phyloP scores from a whole-genome alignment of 805 yeast species.

The Barnettozyma sp. region DNA sequence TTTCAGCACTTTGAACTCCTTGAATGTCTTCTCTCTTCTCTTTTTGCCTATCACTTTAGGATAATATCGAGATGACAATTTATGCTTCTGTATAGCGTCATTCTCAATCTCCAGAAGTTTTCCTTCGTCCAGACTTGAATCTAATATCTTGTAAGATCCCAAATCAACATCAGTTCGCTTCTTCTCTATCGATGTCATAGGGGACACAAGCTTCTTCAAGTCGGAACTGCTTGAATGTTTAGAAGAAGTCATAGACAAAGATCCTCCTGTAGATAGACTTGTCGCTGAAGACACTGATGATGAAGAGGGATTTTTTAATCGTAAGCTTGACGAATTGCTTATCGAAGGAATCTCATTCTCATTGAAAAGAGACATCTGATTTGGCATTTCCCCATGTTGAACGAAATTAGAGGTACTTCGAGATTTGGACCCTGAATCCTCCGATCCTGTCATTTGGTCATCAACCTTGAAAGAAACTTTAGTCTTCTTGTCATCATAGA shows the following conservation, averaged over 20 bases:
- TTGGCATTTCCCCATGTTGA: constrained; percentile 31
- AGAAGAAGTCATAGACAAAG: constrained; percentile 6
- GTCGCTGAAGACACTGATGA: constrained; percentile 14
- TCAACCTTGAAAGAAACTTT: constrained; percentile 16
- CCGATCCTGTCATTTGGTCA: neutral
- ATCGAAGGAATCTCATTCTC: constrained; percentile 30
- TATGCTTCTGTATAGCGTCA: constrained; percentile 33
- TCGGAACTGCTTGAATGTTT: constrained; percentile 8
- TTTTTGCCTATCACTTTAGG: constrained; percentile 52
- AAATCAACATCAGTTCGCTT: constrained; percentile 7
- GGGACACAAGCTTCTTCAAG: constrained; percentile 1
- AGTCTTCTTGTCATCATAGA: constrained; percentile 15
- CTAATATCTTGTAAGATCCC: constrained; percentile 15
- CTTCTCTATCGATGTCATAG: constrained; percentile 4
- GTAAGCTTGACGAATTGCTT: constrained; percentile 23
- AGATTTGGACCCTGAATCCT: neutral
- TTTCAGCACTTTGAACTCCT: constrained; percentile 64
- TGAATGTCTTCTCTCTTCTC: constrained; percentile 63
- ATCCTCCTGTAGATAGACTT: constrained; percentile 8
- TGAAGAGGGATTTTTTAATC: constrained; percentile 18
- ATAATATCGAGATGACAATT: constrained; percentile 28
- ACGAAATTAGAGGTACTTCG: constrained; percentile 13
- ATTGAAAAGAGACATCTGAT: constrained; percentile 33
- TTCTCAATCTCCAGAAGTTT: constrained; percentile 41
- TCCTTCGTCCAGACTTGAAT: constrained; percentile 27